Percentiles rank a stretch among this genome's conserved stretches.
Conservation (phyloP, 495 filamentous ascomycete species). For the Annulohypoxylon bovei region DNA sequence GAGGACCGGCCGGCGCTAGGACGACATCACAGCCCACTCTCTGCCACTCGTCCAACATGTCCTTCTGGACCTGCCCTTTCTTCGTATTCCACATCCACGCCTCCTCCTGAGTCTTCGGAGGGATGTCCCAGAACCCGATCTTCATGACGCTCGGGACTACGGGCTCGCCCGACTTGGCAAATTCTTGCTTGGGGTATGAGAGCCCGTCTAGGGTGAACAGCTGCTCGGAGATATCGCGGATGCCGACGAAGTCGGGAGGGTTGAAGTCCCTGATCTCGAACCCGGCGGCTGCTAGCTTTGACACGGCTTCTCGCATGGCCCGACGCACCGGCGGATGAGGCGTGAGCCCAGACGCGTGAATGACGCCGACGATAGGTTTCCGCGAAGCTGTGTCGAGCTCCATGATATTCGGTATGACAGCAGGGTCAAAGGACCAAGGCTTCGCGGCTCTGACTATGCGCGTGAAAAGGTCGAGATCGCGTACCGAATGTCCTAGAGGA, state of each 20-base stretch:
- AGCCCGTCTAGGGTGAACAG: conserved; percentile 49
- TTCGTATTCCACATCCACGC: conserved; percentile 47
- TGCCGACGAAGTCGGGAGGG: conserved; percentile 36
- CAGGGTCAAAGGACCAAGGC: conserved; percentile 44
- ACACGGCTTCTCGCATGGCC: conserved; percentile 37
- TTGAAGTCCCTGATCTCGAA: conserved; percentile 32
- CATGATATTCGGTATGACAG: conserved; percentile 41
- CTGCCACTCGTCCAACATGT: conserved; percentile 49
- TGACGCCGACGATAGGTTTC: conserved; percentile 56
- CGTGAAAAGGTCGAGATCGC: conserved; percentile 42
- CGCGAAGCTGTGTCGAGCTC: conserved; percentile 11
- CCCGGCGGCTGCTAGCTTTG: conserved; percentile 37
- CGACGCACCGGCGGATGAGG: conserved; percentile 39
- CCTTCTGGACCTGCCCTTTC: conserved; percentile 39
- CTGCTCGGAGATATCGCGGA: conserved; percentile 43
- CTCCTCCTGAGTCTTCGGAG: conserved; percentile 46
- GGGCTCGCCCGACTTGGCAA: conserved; percentile 46
- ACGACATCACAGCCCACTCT: conserved; percentile 46
- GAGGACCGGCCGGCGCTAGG: conserved; percentile 46
- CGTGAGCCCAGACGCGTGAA: conserved; percentile 49
- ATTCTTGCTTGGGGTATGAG: conserved; percentile 45
- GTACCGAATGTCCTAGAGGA: conserved; percentile 40
- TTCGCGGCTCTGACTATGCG: conserved; percentile 35
- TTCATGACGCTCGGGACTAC: conserved; percentile 44
- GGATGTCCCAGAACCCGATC: conserved; percentile 46